These are phyloP conservation scores for Striga asiatica DNA, from an alignment of 257 asterid genomes.

Conservation along the genomic window DNA sequence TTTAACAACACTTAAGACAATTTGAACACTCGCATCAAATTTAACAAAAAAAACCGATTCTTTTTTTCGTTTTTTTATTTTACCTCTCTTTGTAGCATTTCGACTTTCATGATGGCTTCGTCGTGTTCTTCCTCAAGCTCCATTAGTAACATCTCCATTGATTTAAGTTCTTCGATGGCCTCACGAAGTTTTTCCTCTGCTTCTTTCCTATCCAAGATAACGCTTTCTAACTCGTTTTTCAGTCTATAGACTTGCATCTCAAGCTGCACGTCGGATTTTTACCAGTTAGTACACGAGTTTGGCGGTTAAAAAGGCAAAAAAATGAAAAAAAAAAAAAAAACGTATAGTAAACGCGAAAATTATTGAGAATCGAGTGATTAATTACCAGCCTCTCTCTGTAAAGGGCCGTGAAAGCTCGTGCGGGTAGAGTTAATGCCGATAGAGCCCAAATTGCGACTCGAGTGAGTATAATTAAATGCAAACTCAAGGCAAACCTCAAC, in stretches of 20 bases:
- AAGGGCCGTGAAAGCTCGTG: not conserved
- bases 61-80: too few species aligned
- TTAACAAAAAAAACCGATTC: too few species aligned
- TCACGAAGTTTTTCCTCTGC: constrained; percentile 26
- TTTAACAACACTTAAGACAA: not conserved
- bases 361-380: not conserved
- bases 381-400: not conserved
- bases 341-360: too few species aligned
- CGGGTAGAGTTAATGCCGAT: too few species aligned
- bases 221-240: constrained; percentile 35
- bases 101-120: constrained; percentile 38
- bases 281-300: too few species aligned
- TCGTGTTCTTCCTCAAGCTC: constrained; percentile 67
- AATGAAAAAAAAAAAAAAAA: too few species aligned
- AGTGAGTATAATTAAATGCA: too few species aligned
- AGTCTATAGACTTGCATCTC: constrained; percentile 36
- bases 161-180: constrained; percentile 27
- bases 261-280: constrained; percentile 56
- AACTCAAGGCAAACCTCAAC: too few species aligned
- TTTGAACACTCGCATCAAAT: too few species aligned
- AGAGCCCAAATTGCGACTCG: too few species aligned
- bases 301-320: too few species aligned
- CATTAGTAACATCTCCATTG: constrained; percentile 29
- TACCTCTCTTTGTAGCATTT: constrained; percentile 47
- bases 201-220: constrained; percentile 36